Conservation (phyloP, 345 rosid species). For the Fremontodendron californicum region DNA sequence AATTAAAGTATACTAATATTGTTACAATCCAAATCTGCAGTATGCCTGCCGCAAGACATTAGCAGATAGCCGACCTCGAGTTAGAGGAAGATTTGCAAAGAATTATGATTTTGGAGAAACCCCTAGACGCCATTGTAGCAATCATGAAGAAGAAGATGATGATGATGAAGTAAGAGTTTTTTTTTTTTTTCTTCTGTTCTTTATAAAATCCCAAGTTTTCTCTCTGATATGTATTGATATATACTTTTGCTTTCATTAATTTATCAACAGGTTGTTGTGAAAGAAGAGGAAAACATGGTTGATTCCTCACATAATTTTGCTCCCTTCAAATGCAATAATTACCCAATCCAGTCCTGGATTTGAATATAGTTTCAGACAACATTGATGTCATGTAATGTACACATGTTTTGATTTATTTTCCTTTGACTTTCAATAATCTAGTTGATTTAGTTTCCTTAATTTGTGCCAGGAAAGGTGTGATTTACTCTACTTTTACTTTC, state of each 20-base stretch:
- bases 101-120: constrained; percentile 70
- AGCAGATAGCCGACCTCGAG: too few relatives aligned
- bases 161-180: constrained; percentile 54
- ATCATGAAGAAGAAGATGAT: constrained; percentile 67
- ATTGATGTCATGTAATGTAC: too few relatives aligned
- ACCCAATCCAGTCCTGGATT: constrained; percentile 79
- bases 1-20: not conserved
- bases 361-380: too few relatives aligned
- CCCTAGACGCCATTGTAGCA: constrained; percentile 39
- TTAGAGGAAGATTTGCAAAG: too few relatives aligned
- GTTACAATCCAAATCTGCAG: constrained; percentile 35
- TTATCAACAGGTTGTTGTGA: constrained; percentile 55
- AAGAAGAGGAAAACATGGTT: constrained; percentile 62
- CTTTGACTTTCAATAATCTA: too few relatives aligned
- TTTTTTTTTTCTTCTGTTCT: not conserved
- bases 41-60: too few relatives aligned
- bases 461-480: too few relatives aligned
- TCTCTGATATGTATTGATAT: not conserved
- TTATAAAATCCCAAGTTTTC: not conserved
- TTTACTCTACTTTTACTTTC: too few relatives aligned
- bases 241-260: not conserved
- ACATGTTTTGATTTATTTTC: too few relatives aligned
- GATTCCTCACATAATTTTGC: constrained; percentile 82
- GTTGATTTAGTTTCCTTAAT: too few relatives aligned
- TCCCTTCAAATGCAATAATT: constrained; percentile 87